Percentiles rank a stretch among this genome's conserved stretches.
Conservation (phyloP, 768 basidiomycete genomes). For the Pluteus cervinus region DNA sequence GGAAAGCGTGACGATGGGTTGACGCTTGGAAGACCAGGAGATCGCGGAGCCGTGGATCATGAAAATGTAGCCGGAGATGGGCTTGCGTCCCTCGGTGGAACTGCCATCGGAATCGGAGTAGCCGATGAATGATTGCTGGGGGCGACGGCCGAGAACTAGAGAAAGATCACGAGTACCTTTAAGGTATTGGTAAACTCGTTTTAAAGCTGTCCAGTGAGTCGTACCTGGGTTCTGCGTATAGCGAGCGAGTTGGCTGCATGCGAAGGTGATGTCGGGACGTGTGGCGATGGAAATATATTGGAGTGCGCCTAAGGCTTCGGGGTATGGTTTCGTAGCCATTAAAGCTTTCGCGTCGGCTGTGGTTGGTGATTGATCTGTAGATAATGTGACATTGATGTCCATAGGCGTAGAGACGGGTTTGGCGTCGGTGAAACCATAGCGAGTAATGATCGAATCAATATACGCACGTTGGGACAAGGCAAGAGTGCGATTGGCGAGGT, state of each 20-base stretch:
- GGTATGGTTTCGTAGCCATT: conserved; percentile 11
- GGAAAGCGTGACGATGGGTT: conserved; percentile 3
- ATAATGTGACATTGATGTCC: conserved; percentile 13
- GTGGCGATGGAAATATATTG: conserved; percentile 22
- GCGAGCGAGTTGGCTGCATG: conserved; percentile 15
- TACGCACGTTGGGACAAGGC: conserved; percentile 19
- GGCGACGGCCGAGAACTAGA: conserved; percentile 10
- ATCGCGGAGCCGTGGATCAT: conserved; percentile 20
- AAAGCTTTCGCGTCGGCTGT: conserved; percentile 6
- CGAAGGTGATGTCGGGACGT: conserved; percentile 24
- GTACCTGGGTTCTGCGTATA: conserved; percentile 16
- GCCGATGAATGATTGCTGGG: conserved; percentile 11
- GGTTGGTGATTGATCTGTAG: conserved; percentile 10
- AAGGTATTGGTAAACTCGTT: conserved; percentile 21
- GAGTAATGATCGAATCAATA: conserved; percentile 11
- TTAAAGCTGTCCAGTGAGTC: conserved; percentile 19
- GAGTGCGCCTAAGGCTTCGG: conserved; percentile 16
- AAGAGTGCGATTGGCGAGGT: conserved; percentile 14
- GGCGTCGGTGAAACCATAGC: conserved; percentile 8
- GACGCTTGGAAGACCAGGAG: conserved; percentile 1
- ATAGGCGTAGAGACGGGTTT: conserved; percentile 4
- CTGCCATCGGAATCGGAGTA: conserved; percentile 17
- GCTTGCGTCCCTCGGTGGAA: conserved; percentile 16
- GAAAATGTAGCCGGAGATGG: conserved; percentile 24
- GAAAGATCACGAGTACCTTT: background rate